Evolutionary conservation across 1,284 basidiomycete species (phyloP), one percentile per base, ranked within the genome.

Genomic region (Papiliotrema flavescens): DNA sequence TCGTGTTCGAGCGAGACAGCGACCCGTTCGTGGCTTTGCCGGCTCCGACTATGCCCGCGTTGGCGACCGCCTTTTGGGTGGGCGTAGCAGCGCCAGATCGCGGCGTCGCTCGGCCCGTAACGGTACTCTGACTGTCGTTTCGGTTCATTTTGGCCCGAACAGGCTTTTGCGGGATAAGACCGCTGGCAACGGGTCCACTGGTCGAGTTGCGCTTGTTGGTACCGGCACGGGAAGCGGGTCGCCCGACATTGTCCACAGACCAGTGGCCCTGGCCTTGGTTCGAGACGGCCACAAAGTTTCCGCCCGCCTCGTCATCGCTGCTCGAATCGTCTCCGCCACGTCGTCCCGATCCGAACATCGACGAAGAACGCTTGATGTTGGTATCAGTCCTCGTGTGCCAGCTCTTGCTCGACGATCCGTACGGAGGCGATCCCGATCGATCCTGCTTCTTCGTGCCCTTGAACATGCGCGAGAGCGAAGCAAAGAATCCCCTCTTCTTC

Each of bases 401-500:
- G 2, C 60, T 61, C 35, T 48, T 39, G n/a, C 49, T 49, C 22
- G 67, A 53, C 17, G 57, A 51, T 9, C 55, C 54, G 51, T 69
- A 68, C 22, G 67, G 60, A 15, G 71, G 73, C 0, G 69, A 70
- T 13, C 68, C 65, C 0, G 66, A 66, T 9, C 66, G 54, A 22
- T 63, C 53, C 22, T 54, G 48, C 28, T 56, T 49, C 22, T 59
- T 64, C 19, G 52, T 47, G 20, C 65, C 59, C 49, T 71, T 70
- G 68, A 77, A 77, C 49, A 76, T 61, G n/a, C 66, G 59, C 2
- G 67, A 63, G 47, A 77, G 61, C 0, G 66, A 67, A 7, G 66
- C 62, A 57, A 76, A 75, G 66, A 77, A 77, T 14, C 75, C 75
- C 39, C 62, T 57, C 62, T 71, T 73, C 59, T 71, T 71, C 59